Evolutionary conservation across 2,329 filamentous ascomycete genomes (phyloP), one percentile per base, ranked within the genome.

Genomic region (Parafenestella ontariensis): DNA sequence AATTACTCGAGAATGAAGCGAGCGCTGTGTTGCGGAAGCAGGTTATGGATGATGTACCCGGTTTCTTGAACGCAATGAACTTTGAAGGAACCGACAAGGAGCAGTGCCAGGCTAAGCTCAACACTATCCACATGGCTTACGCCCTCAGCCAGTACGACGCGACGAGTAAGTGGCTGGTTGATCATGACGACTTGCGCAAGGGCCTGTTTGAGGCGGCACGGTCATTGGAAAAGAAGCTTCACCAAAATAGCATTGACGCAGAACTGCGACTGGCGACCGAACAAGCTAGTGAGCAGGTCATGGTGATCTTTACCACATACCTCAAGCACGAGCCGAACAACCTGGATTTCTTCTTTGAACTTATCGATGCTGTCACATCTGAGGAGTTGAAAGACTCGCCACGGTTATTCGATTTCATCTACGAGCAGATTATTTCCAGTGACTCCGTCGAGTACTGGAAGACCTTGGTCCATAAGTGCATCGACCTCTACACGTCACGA

Each of bases 401-500:
- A 36, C 82, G 84, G 0, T 81, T 99, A 46, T 89, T 90, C 59
- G 83, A 88, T 5, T 96, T 94, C 77, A 89, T 99, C 39, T 98
- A 96, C 78, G 81, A 86, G 11, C 82, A 90, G 56, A 89, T 99
- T 70, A 92, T 99, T 59, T 89, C 85, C 64, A 96, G 85, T 71
- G 86, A 92, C 26, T 93, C 91, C 0, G 85, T 95, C 21, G 92
- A 96, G 15, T 95, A 93, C 70, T 93, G 92, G 83, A 91, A 89
- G 65, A 85, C 86, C 4, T 84, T 96, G 1, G 85, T 98, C 37
- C 85, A 94, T 68, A 89, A 91, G 49, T 96, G 92, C 69, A 85
- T 99, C 42, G 93, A 98, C 52, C 82, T 92, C 0, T 99, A 97
- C 73, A 88, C 90, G 6, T 86, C 88, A 45, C 91, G 89, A 69